phyloP scores from a whole-genome alignment of 139 green algal genomes.

The Spirogloea muscicola region DNA sequence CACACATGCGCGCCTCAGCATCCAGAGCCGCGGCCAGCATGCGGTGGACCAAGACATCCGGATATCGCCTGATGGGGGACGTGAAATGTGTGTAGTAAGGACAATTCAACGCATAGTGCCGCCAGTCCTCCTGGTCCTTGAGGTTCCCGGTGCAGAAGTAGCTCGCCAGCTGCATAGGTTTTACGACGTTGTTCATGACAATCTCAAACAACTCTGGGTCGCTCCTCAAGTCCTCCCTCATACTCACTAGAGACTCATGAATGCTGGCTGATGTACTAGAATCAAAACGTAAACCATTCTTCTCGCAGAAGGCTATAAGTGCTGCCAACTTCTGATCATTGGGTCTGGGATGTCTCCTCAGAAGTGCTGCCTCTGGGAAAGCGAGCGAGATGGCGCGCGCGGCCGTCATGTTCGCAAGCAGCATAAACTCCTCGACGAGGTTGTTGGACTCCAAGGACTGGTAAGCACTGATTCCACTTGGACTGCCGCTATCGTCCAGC shows the following conservation, averaged over 20 bases:
- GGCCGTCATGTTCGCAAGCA: slow-evolving; percentile 87
- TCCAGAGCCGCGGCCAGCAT: slow-evolving; percentile 48
- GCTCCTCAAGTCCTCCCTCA: slow-evolving; percentile 6
- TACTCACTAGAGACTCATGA: slow-evolving; percentile 19
- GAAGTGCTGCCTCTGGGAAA: slow-evolving; percentile 61
- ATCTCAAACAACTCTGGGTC: slow-evolving; percentile 51
- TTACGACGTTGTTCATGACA: slow-evolving; percentile 72
- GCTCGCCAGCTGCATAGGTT: slow-evolving; percentile 79
- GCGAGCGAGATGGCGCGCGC: slow-evolving; percentile 64
- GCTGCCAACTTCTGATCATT: slow-evolving; percentile 48
- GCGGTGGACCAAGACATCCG: slow-evolving; percentile 59
- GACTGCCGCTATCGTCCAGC: too few relatives aligned
- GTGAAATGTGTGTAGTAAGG: slow-evolving; percentile 62
- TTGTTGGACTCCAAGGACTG: slow-evolving; percentile 71
- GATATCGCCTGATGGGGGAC: slow-evolving; percentile 57
- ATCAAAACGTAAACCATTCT: slow-evolving; percentile 44
- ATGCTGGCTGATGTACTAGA: slow-evolving; percentile 7
- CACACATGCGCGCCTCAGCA: slow-evolving; percentile 10
- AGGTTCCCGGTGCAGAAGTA: slow-evolving; percentile 55
- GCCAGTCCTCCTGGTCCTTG: slow-evolving; percentile 28
- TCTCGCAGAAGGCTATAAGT: slow-evolving; percentile 20
- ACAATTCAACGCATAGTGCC: slow-evolving; percentile 53
- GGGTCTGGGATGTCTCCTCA: slow-evolving; percentile 50
- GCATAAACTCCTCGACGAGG: slow-evolving; percentile 97
- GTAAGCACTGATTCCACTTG: too few relatives aligned